Conservation (phyloP, 805 yeast species). For the Pichia manshurica region DNA sequence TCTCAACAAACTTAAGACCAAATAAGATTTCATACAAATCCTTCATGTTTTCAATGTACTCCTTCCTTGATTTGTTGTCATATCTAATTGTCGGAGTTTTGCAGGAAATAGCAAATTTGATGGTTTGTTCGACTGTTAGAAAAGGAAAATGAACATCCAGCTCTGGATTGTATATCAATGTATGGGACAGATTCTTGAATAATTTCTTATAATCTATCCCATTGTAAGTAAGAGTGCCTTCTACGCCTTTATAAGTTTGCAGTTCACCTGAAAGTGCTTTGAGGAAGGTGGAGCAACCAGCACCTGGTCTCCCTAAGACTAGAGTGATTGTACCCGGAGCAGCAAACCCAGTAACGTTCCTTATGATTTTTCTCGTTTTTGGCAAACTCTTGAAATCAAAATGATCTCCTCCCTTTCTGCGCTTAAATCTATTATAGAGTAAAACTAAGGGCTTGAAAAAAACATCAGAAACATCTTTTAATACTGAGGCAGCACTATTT, state of each 20-base stretch:
- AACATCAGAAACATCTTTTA: slow-evolving; percentile 43
- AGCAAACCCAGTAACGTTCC: slow-evolving; percentile 19
- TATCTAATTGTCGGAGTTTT: slow-evolving; percentile 47
- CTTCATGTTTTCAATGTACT: slow-evolving; percentile 38
- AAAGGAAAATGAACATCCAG: slow-evolving; percentile 52
- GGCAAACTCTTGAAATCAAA: slow-evolving; percentile 15
- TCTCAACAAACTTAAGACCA: slow-evolving; percentile 54
- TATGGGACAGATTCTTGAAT: slow-evolving; percentile 39
- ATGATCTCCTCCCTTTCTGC: slow-evolving; percentile 23
- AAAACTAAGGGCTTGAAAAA: slow-evolving; percentile 26
- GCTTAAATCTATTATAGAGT: slow-evolving; percentile 13
- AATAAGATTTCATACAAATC: slow-evolving; percentile 47
- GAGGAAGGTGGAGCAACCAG: slow-evolving; percentile 56
- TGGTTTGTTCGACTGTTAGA: slow-evolving; percentile 48
- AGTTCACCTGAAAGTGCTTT: slow-evolving; percentile 42
- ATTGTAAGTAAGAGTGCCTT: slow-evolving; percentile 41
- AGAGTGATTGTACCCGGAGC: slow-evolving; percentile 51
- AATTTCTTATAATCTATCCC: slow-evolving; percentile 42
- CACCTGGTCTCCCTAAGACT: slow-evolving; percentile 55
- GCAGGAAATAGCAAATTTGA: slow-evolving; percentile 48
- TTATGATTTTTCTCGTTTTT: slow-evolving; percentile 20
- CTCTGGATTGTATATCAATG: slow-evolving; percentile 50
- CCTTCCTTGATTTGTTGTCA: slow-evolving; percentile 35
- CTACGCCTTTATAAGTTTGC: slow-evolving; percentile 31
- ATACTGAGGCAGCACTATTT: slow-evolving; percentile 41